Evolutionary conservation across 306 rosid genomes (phyloP).

Genomic region (Cyclanthera cordifolia): DNA sequence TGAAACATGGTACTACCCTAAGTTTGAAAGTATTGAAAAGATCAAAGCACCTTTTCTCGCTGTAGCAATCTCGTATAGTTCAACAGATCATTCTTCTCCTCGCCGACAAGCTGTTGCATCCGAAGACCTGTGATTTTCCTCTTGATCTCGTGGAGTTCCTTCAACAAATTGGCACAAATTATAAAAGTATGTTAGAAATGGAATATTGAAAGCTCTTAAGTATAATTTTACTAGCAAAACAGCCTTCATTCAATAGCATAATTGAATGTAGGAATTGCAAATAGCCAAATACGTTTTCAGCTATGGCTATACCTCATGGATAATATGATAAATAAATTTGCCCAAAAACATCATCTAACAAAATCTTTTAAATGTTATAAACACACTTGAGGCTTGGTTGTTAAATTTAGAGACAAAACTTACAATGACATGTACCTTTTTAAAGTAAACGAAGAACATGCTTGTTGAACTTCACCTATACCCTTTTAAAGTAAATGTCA

Average conservation of each 20-base stretch:
- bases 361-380: background rate
- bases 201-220: constrained; percentile 5
- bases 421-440: too few species aligned
- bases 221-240: background rate
- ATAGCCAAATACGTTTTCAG: background rate
- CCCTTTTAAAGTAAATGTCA: too few species aligned
- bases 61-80: constrained; percentile 80
- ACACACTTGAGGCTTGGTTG: background rate
- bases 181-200: constrained; percentile 11
- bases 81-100: constrained; percentile 77
- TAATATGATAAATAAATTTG: background rate
- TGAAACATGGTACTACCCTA: too few species aligned
- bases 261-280: background rate
- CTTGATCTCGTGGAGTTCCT: constrained; percentile 72
- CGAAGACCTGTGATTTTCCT: constrained; percentile 77
- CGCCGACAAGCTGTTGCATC: constrained; percentile 91
- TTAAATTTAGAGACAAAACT: background rate
- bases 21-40: background rate
- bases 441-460: too few species aligned
- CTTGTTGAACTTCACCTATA: too few species aligned
- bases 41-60: constrained; percentile 59
- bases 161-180: constrained; percentile 18
- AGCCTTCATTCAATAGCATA: background rate
- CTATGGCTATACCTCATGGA: background rate
- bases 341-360: background rate